Base-by-base conservation (phyloP, 2,329 filamentous ascomycete genomes). In the Nannizziopsis arthrosporioides region DNA sequence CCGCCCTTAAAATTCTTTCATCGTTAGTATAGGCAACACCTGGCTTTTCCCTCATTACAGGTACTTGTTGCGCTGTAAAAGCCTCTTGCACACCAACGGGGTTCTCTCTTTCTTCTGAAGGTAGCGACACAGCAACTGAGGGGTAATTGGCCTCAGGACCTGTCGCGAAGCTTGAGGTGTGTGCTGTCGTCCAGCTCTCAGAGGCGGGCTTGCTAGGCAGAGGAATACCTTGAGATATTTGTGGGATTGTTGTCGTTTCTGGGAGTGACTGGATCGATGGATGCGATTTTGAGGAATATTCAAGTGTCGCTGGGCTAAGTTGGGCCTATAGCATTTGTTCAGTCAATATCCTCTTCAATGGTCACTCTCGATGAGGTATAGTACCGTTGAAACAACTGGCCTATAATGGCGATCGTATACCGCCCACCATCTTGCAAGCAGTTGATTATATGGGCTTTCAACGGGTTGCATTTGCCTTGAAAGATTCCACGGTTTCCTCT, bases 381-480 rank as follows among this genome's bases (percentile, higher is more conserved):
- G 22, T 48, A 44, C 46, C 40, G 30, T 14, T 43, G 31, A 19
- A 14, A 35, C 1, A 22, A 44, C 30, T 34, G 65, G 61, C 44
- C 76, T 75, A 63, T 93, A 89, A 69, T 96, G 89, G 53, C 78
- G 75, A 67, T 96, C 90, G 63, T 94, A 94, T 37, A 94, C 84
- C 39, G 87, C 79, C 90, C 90, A 98, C 92, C 92, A 98, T 60
- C 80, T 78, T 51, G 80, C 82, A 37, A 88, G 69, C 71, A 96
- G 82, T 67, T 95, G 84, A 61, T 85, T 81, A 63, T 89, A 94
- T 0, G 66, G 65, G 11, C 63, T 62, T n/a, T 65, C 62, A 37
- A 58, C 38, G 1, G 63, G 62, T 12, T 58, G 49, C 34, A 61
- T 57, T 51, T 66, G 61, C 40, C 66, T 61, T n/a, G 64, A 81